phyloP scores from a whole-genome alignment of 768 basidiomycete species.

The Nidularia pulvinata region DNA sequence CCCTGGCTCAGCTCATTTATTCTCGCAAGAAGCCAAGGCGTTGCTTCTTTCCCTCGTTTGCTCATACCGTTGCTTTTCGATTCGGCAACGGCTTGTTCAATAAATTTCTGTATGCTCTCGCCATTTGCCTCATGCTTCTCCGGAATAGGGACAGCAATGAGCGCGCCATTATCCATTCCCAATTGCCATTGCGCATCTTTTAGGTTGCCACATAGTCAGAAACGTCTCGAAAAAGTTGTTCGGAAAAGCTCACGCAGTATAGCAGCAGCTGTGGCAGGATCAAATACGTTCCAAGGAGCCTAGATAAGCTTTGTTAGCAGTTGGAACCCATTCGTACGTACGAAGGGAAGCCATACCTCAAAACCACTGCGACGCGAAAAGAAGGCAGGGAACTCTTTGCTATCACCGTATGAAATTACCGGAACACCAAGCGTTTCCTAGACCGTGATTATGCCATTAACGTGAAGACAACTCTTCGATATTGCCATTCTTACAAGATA shows the following conservation, averaged over 20 bases:
- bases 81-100: slow-evolving; percentile 85
- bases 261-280: slow-evolving; percentile 66
- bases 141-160: slow-evolving; percentile 93
- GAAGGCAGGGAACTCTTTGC: slow-evolving; percentile 92
- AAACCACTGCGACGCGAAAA: slow-evolving; percentile 85
- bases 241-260: slow-evolving; percentile 59
- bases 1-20: slow-evolving; percentile 82
- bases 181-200: slow-evolving; percentile 73
- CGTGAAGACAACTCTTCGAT: neutral
- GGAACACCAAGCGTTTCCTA: slow-evolving; percentile 97
- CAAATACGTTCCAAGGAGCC: slow-evolving; percentile 78
- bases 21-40: slow-evolving; percentile 90
- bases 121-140: slow-evolving; percentile 70
- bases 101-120: slow-evolving; percentile 65
- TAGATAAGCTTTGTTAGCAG: slow-evolving; percentile 25
- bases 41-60: slow-evolving; percentile 85
- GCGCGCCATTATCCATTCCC: slow-evolving; percentile 70
- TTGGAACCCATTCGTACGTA: neutral
- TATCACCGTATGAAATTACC: slow-evolving; percentile 75
- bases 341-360: slow-evolving; percentile 41
- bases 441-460: neutral
- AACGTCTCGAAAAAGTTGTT: too few species aligned
- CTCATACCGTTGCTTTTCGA: slow-evolving; percentile 80
- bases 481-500: slow-evolving; percentile 56
- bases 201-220: too few species aligned